Evolutionary conservation across 345 rosid species (phyloP).

Genomic region (Iberis pinnata): DNA sequence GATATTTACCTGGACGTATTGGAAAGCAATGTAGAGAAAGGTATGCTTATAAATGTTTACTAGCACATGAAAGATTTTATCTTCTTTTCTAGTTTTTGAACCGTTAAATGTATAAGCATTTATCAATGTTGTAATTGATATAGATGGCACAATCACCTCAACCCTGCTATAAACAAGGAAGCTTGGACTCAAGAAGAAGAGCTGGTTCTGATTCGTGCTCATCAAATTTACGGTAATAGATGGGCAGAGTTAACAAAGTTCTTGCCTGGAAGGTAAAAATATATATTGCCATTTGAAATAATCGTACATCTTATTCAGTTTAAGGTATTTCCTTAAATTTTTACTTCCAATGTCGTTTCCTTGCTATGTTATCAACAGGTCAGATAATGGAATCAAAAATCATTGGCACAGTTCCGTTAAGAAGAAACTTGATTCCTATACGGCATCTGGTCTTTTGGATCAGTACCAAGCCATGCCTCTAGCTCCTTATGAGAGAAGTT

Average conservation of each 20-base stretch:
- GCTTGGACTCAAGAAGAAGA: slow-evolving; percentile 99
- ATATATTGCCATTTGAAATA: slow-evolving; percentile 7
- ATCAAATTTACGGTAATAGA: slow-evolving; percentile 90
- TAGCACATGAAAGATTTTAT: slow-evolving; percentile 4
- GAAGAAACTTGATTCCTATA: slow-evolving; percentile 88
- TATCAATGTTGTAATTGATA: slow-evolving; percentile 10
- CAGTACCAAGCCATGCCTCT: slow-evolving; percentile 74
- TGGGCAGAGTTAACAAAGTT: slow-evolving; percentile 98
- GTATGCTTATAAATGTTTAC: slow-evolving; percentile 32
- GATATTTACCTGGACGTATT: slow-evolving; percentile 91
- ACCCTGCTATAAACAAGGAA: slow-evolving; percentile 91
- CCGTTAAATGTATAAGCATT: slow-evolving; percentile 14
- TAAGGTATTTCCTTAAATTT: background rate
- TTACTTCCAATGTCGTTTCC: background rate
- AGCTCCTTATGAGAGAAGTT: slow-evolving; percentile 48
- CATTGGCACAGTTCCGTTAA: slow-evolving; percentile 99
- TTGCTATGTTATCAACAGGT: slow-evolving; percentile 51
- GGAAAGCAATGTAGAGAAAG: slow-evolving; percentile 99
- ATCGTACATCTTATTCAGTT: background rate
- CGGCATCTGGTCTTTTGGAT: slow-evolving; percentile 82
- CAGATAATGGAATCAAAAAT: slow-evolving; percentile 95
- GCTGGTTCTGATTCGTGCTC: slow-evolving; percentile 90
- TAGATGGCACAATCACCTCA: slow-evolving; percentile 99
- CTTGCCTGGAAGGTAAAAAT: slow-evolving; percentile 89
- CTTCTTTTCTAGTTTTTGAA: background rate